Evolutionary conservation across 2,329 filamentous ascomycete species (phyloP), one percentile per base, ranked within the genome.

Genomic region (Aschersonia sp.): DNA sequence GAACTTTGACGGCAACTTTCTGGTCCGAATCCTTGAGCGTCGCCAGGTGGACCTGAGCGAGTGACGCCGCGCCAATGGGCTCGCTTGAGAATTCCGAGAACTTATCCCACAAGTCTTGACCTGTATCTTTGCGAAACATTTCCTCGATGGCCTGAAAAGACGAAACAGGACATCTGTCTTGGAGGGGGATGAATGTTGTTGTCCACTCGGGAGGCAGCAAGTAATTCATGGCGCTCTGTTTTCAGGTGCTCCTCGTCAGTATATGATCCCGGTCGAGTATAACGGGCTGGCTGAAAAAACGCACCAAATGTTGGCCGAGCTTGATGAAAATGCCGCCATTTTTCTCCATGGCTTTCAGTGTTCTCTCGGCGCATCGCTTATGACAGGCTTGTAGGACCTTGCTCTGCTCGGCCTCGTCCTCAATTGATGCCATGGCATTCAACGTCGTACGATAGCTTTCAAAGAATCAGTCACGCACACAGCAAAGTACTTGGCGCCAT

Each of bases 241-340:
- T 20, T 20, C 20, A 20, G 20, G 20, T 20, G 20, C 20, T 20
- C 10, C 48, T 43, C 42, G 45, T 29, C 6, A 5, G 4, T 10
- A 5, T 5, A 31, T 51, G n/a, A 51, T 44, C 38, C 38, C 31
- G 9, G 32, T 3, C 3, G 35, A 4, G 35, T 38, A 6, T 6
- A 2, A 38, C 2, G 32, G 32, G 10, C 20, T 7, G 45, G 32
- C 7, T 43, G 28, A 5, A 7, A 7, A 30, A 28, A 41, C 66
- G 42, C 71, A 82, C 80, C 65, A 98, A 65, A 66, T 98, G 92
- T 59, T 98, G 92, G 5, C 92, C 92, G 40, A 98, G 71, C 67
- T 98, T 98, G 63, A 98, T 97, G 58, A 97, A 98, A 53, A 98
- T 95, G 31, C 91, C 94, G 30, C 94, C 92, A 64, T 96, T 97